Conservation (phyloP, 73 alveolate genomes). For the Breviolum minutum region DNA sequence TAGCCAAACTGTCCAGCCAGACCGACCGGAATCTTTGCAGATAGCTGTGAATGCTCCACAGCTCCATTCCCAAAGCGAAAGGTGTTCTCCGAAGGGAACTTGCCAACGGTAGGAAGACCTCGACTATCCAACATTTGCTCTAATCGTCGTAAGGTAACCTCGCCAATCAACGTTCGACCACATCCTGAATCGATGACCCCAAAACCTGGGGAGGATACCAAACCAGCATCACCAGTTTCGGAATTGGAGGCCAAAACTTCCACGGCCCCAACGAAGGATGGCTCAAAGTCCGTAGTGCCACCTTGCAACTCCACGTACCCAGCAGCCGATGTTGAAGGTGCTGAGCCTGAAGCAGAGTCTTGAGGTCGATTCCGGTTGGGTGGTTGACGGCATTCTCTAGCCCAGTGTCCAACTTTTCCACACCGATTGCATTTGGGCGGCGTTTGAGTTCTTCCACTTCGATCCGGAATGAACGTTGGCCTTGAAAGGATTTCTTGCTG, state of each 20-base stretch:
- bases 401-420: slow-evolving; percentile 9
- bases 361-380: too few species aligned
- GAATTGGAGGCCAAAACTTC: not conserved
- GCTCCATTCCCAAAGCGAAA: slow-evolving; percentile 18
- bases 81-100: too few species aligned
- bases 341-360: too few species aligned
- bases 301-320: not conserved
- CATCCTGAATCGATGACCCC: slow-evolving; percentile 42
- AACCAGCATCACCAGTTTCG: not conserved
- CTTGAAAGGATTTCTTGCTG: not conserved
- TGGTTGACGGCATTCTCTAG: not conserved
- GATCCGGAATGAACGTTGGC: not conserved
- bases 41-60: not conserved
- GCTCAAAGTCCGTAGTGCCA: too few species aligned
- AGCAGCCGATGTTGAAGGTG: too few species aligned
- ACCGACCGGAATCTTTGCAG: not conserved
- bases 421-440: not conserved
- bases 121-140: too few species aligned
- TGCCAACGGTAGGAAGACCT: too few species aligned
- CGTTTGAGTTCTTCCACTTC: not conserved
- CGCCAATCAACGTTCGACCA: slow-evolving; percentile 42
- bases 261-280: not conserved
- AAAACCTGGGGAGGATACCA: slow-evolving; percentile 1
- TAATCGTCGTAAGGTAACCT: too few species aligned
- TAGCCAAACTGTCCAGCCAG: not conserved